Evolutionary conservation across 2,329 filamentous ascomycete species (phyloP).

Genomic region (Trichoderma atroviride): DNA sequence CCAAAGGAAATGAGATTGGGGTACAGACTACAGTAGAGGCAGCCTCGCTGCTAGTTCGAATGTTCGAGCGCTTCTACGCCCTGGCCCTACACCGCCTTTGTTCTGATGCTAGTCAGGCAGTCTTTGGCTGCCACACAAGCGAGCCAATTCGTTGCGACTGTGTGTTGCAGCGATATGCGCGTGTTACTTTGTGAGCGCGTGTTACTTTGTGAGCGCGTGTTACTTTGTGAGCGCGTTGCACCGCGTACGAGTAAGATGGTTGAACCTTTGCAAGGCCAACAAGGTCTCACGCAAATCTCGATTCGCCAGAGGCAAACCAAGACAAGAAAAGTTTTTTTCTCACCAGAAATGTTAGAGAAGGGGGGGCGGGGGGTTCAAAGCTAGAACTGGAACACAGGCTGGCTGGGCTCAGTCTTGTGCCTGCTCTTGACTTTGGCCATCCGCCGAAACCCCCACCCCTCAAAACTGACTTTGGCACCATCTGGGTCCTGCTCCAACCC

Average conservation of each 20-base stretch:
- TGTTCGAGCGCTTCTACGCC: not conserved
- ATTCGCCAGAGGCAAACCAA: not conserved
- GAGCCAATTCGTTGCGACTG: not conserved
- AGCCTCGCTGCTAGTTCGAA: not conserved
- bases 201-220: no score
- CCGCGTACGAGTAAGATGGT: not conserved
- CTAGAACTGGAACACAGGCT: not conserved
- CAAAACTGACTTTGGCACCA: conserved; percentile 26
- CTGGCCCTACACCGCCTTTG: conserved; percentile 11
- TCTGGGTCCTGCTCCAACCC: conserved; percentile 17
- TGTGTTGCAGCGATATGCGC: not conserved
- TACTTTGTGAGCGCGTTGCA: not conserved
- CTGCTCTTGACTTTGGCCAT: not conserved
- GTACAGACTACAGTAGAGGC: not conserved
- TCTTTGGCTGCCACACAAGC: not conserved
- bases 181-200: not conserved
- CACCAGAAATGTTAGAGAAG: not conserved
- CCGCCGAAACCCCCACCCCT: conserved; percentile 6
- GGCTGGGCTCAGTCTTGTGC: conserved; percentile 18
- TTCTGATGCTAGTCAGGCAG: not conserved
- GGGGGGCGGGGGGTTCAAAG: not conserved
- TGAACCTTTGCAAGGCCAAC: not conserved
- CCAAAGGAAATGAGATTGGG: not conserved
- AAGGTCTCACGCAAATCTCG: not conserved
- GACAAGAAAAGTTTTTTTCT: not conserved